Conservation (phyloP, 2,329 filamentous ascomycete species). For the Capronia coronata region DNA sequence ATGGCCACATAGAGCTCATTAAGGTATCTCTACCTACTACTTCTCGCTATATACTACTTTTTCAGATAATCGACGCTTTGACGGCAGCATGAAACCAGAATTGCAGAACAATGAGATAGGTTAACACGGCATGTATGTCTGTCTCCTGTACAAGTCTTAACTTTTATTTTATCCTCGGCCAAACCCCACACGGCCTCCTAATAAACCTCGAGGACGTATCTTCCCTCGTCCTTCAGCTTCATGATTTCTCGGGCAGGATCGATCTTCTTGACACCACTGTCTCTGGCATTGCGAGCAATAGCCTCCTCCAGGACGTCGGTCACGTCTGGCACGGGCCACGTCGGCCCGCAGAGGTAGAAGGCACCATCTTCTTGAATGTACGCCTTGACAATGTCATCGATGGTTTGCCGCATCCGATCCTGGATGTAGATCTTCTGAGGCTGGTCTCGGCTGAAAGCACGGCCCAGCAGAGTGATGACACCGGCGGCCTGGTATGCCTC, state of each 20-base stretch:
- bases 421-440: constrained; percentile 99
- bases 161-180: not conserved
- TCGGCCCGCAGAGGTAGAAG: constrained; percentile 96
- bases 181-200: constrained; percentile 35
- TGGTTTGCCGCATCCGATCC: constrained; percentile 87
- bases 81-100: constrained; percentile 5
- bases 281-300: constrained; percentile 67
- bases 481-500: constrained; percentile 94
- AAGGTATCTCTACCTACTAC: too few species aligned
- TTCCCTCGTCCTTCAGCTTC: constrained; percentile 85
- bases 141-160: not conserved
- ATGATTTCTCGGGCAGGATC: constrained; percentile 89
- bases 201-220: constrained; percentile 96
- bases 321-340: constrained; percentile 97
- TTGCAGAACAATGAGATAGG: too few species aligned
- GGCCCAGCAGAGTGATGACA: constrained; percentile 86
- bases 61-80: too few species aligned
- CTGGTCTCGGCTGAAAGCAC: constrained; percentile 94
- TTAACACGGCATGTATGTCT: too few species aligned
- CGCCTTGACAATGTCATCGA: constrained; percentile 73
- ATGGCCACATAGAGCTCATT: too few species aligned
- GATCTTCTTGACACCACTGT: constrained; percentile 64
- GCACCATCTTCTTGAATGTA: constrained; percentile 83
- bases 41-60: too few species aligned
- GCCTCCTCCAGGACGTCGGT: constrained; percentile 91